These are phyloP conservation scores for Camellia granthamiana DNA, from an alignment of 148 eudicot genomes.

Conservation along the genomic window DNA sequence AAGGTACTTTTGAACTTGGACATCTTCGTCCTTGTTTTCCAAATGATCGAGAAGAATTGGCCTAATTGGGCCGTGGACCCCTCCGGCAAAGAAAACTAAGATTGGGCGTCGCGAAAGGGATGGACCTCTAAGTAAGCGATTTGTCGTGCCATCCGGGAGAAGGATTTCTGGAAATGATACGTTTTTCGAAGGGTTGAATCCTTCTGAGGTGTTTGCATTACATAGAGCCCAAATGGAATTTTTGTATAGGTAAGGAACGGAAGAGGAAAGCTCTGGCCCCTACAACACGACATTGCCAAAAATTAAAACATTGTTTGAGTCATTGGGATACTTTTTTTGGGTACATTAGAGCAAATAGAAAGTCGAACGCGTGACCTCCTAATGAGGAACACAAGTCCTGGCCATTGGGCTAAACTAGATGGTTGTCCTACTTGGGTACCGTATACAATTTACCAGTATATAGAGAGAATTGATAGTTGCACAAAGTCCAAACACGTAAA, in stretches of 20 bases:
- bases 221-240: background rate
- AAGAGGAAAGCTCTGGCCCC: background rate
- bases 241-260: background rate
- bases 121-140: background rate
- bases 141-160: background rate
- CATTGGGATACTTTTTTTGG: no score
- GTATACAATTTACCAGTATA: no score
- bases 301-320: no score
- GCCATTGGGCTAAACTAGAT: no score
- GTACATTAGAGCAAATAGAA: no score
- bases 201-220: background rate
- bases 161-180: background rate
- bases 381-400: no score
- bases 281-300: background rate
- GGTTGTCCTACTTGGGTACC: no score
- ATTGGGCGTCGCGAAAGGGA: background rate
- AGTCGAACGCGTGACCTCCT: no score
- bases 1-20: background rate
- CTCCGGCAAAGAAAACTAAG: background rate
- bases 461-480: no score
- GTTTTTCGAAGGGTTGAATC: background rate
- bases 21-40: background rate
- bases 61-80: slow-evolving; percentile 2
- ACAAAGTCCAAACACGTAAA: no score
- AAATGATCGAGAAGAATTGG: background rate